Percentiles rank a stretch among this genome's conserved stretches.
Evolutionary conservation across 352 stramenopile genomes (phyloP).

Genomic region (Phytophthora parvispora): DNA sequence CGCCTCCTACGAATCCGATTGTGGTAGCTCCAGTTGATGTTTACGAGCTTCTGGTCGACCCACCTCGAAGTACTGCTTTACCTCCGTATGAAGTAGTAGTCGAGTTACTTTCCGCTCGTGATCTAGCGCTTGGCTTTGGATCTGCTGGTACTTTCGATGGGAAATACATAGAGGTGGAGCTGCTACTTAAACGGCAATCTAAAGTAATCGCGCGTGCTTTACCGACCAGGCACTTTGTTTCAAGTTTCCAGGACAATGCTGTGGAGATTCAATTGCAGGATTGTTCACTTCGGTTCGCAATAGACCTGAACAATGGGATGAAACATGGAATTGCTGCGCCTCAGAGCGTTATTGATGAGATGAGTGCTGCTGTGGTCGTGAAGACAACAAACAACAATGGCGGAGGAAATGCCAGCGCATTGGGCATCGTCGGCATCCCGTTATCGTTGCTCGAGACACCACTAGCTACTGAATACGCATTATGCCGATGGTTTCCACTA

Average conservation of each 20-base stretch:
- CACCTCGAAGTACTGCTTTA: neutral
- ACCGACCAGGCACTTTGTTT: constrained; percentile 17
- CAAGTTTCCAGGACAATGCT: constrained; percentile 13
- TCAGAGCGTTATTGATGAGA: constrained; percentile 38
- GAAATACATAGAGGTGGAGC: constrained; percentile 20
- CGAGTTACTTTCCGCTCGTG: constrained; percentile 29
- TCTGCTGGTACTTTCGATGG: neutral
- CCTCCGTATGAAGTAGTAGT: constrained; percentile 37
- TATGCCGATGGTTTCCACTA: constrained; percentile 74
- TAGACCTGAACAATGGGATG: constrained; percentile 16
- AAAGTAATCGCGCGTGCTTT: constrained; percentile 12
- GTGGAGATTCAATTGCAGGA: constrained; percentile 19
- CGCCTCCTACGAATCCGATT: neutral
- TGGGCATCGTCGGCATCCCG: constrained; percentile 54
- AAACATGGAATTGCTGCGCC: constrained; percentile 15
- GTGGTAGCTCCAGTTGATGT: neutral
- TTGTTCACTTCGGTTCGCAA: constrained; percentile 17
- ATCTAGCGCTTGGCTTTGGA: constrained; percentile 7
- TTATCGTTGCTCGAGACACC: constrained; percentile 61
- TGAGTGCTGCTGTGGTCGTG: constrained; percentile 22
- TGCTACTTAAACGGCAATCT: constrained; percentile 25
- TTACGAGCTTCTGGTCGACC: neutral
- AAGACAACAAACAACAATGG: constrained; percentile 2
- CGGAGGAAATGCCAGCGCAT: neutral
- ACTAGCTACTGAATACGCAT: constrained; percentile 50